Conservation (phyloP, 2,329 filamentous ascomycete genomes). For the Davidsoniella neocaledoniae region DNA sequence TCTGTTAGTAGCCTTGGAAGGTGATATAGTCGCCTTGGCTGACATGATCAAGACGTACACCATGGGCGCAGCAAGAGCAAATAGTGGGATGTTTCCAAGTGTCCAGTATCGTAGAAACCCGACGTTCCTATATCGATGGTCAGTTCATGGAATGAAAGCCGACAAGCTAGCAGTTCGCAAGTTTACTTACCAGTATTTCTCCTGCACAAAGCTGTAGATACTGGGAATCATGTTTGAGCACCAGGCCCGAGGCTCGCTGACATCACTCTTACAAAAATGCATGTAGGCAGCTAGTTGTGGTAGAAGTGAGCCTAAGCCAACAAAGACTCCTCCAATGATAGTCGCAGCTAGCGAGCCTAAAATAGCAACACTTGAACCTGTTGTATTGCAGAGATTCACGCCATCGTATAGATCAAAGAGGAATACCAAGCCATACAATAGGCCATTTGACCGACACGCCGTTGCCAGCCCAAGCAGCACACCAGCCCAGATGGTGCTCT, state of each 20-base stretch:
- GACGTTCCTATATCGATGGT: slow-evolving; percentile 46
- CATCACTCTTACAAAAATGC: slow-evolving; percentile 42
- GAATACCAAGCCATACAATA: slow-evolving; percentile 61
- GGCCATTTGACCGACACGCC: slow-evolving; percentile 66
- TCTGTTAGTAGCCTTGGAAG: neutral
- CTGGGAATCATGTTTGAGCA: slow-evolving; percentile 59
- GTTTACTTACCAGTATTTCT: slow-evolving; percentile 63
- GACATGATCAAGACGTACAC: slow-evolving; percentile 38
- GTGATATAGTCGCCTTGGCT: neutral
- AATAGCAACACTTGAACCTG: slow-evolving; percentile 18
- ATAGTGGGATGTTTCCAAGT: slow-evolving; percentile 67
- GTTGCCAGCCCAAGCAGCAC: slow-evolving; percentile 55
- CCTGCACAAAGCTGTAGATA: slow-evolving; percentile 82
- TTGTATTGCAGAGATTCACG: slow-evolving; percentile 6
- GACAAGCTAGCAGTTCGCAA: slow-evolving; percentile 3
- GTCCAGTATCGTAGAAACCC: slow-evolving; percentile 90
- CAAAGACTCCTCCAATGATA: slow-evolving; percentile 47
- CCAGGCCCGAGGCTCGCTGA: slow-evolving; percentile 42
- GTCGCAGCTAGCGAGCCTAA: slow-evolving; percentile 36
- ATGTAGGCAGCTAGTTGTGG: slow-evolving; percentile 64
- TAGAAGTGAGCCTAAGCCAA: slow-evolving; percentile 48
- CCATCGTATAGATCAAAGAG: slow-evolving; percentile 39
- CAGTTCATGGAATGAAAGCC: too few species aligned
- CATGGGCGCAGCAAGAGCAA: slow-evolving; percentile 67
- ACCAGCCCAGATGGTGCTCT: slow-evolving; percentile 43